Evolutionary conservation across 2,329 filamentous ascomycete genomes (phyloP).

Genomic region (Alternaria gansuensis): DNA sequence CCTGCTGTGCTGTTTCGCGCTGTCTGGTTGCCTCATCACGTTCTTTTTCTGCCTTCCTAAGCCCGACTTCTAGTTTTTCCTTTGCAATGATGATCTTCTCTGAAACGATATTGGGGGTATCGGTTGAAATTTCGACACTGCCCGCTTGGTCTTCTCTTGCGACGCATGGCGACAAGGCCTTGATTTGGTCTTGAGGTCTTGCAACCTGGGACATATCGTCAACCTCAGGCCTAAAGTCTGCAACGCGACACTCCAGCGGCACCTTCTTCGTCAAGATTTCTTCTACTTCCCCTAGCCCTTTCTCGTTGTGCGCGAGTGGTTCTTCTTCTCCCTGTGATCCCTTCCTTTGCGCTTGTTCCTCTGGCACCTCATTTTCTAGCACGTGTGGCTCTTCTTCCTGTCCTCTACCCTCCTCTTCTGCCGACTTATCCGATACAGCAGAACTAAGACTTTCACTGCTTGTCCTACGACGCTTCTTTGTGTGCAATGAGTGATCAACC

Average conservation of each 20-base stretch:
- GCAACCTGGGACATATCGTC: not conserved
- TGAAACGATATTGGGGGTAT: not conserved
- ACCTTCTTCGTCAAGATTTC: not conserved
- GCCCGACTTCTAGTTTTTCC: not conserved
- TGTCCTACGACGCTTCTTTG: not conserved
- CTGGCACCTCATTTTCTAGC: not conserved
- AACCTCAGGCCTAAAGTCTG: not conserved
- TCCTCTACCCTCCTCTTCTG: not conserved
- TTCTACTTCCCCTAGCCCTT: not conserved
- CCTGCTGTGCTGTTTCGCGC: not conserved
- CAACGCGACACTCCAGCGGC: not conserved
- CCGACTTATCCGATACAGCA: not conserved
- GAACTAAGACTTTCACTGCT: not conserved
- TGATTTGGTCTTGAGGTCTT: not conserved
- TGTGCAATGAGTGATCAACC: not conserved
- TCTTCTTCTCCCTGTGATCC: not conserved
- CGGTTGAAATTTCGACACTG: not conserved
- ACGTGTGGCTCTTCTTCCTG: too few species aligned
- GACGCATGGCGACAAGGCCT: not conserved
- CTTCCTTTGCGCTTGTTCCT: not conserved
- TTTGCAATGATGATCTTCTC: not conserved
- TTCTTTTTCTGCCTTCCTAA: not conserved
- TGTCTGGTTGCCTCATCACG: not conserved
- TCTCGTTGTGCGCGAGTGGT: not conserved
- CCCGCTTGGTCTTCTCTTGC: not conserved